Percentiles rank a stretch among this genome's conserved stretches.
Conservation (phyloP, 306 rosid species). For the Purshia tridentata region DNA sequence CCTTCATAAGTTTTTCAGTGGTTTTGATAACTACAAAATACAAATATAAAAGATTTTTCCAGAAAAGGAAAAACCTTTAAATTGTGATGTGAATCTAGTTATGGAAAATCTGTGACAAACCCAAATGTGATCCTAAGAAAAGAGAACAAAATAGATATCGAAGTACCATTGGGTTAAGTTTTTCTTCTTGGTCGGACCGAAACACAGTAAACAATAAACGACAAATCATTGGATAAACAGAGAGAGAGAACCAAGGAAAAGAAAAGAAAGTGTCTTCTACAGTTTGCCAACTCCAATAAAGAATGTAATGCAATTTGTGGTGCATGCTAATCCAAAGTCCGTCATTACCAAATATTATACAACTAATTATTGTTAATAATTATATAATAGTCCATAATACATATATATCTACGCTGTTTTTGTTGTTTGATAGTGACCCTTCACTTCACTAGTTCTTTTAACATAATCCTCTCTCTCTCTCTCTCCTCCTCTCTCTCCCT, state of each 20-base stretch:
- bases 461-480: conserved; percentile 1
- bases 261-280: background rate
- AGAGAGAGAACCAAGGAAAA: background rate
- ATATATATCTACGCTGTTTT: background rate
- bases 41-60: background rate
- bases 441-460: no score
- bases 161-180: background rate
- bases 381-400: background rate
- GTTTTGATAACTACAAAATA: no score
- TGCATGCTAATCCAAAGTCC: background rate
- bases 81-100: background rate
- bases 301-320: background rate
- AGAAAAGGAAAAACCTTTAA: background rate
- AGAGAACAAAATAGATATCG: background rate
- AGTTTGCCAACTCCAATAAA: background rate
- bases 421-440: conserved; percentile 43
- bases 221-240: conserved; percentile 16
- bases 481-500: background rate
- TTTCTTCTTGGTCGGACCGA: background rate
- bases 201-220: conserved; percentile 8
- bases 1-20: no score
- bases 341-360: background rate
- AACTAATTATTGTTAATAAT: background rate
- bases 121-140: background rate
- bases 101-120: background rate